These are phyloP conservation scores for Millerago galiae DNA, from an alignment of 805 yeast genomes.

Conservation along the genomic window DNA sequence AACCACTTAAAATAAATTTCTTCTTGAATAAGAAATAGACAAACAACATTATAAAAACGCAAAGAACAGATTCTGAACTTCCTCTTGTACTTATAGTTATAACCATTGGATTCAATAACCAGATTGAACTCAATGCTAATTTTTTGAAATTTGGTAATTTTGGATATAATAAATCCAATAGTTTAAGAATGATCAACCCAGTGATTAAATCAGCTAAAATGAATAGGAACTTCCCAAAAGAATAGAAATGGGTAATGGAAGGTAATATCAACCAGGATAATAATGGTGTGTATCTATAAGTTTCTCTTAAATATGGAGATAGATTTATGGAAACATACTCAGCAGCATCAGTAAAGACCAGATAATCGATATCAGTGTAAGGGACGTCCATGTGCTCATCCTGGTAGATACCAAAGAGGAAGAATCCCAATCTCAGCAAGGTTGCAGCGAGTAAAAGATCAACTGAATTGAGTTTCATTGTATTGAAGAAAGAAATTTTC, in stretches of 20 bases:
- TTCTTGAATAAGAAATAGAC: slow-evolving; percentile 42
- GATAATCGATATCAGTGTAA: slow-evolving; percentile 92
- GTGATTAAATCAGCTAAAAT: slow-evolving; percentile 74
- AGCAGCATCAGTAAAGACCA: slow-evolving; percentile 92
- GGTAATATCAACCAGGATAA: slow-evolving; percentile 81
- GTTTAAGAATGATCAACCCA: slow-evolving; percentile 49
- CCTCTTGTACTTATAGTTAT: slow-evolving; percentile 90
- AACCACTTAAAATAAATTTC: slow-evolving; percentile 20
- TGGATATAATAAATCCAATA: slow-evolving; percentile 27
- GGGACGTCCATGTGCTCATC: slow-evolving; percentile 72
- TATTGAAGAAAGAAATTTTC: no score
- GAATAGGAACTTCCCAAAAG: slow-evolving; percentile 78
- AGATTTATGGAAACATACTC: slow-evolving; percentile 44
- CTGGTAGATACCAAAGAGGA: slow-evolving; percentile 78
- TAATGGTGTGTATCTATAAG: slow-evolving; percentile 90
- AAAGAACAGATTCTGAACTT: slow-evolving; percentile 82
- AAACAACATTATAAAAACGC: slow-evolving; percentile 63
- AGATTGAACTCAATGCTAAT: slow-evolving; percentile 48
- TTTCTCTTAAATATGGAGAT: slow-evolving; percentile 80
- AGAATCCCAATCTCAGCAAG: slow-evolving; percentile 51
- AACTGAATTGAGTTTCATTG: slow-evolving; percentile 1
- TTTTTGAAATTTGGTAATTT: slow-evolving; percentile 19
- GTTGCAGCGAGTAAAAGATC: slow-evolving; percentile 18
- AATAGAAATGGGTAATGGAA: slow-evolving; percentile 45
- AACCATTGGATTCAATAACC: slow-evolving; percentile 95